phyloP scores from a whole-genome alignment of 805 yeast genomes.

The Ogataea nakhonphanomensis region DNA sequence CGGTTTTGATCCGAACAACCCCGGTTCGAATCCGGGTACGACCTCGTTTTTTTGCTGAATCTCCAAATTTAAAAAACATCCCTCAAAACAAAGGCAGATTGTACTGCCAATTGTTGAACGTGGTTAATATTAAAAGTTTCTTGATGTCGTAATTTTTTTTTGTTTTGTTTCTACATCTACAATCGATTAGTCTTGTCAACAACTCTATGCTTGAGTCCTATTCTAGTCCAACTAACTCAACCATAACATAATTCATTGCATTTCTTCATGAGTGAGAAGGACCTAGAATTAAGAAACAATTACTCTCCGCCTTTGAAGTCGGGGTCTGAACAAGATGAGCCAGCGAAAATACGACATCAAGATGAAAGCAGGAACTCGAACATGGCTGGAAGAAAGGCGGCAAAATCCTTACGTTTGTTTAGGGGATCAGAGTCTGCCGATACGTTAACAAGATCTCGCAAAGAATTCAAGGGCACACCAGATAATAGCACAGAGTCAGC shows the following conservation, averaged over 20 bases:
- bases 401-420: constrained; percentile 53
- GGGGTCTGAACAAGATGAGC: neutral
- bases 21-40: constrained; percentile 86
- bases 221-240: neutral
- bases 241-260: neutral
- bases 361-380: constrained; percentile 11
- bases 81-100: constrained; percentile 28
- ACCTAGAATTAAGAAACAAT: constrained; percentile 1
- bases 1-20: constrained; percentile 80
- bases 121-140: constrained; percentile 2
- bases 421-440: constrained; percentile 33
- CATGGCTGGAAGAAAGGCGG: constrained; percentile 54
- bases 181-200: neutral
- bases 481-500: constrained; percentile 1
- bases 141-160: constrained; percentile 6
- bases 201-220: constrained; percentile 7
- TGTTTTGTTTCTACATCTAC: constrained; percentile 3
- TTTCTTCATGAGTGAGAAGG: constrained; percentile 3
- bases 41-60: constrained; percentile 39
- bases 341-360: constrained; percentile 6
- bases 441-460: constrained; percentile 4
- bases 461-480: constrained; percentile 1
- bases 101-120: constrained; percentile 1
- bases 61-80: too few species aligned
- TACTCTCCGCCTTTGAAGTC: neutral